Conservation (phyloP, 441 rosid species). For the Brassica hybrid region DNA sequence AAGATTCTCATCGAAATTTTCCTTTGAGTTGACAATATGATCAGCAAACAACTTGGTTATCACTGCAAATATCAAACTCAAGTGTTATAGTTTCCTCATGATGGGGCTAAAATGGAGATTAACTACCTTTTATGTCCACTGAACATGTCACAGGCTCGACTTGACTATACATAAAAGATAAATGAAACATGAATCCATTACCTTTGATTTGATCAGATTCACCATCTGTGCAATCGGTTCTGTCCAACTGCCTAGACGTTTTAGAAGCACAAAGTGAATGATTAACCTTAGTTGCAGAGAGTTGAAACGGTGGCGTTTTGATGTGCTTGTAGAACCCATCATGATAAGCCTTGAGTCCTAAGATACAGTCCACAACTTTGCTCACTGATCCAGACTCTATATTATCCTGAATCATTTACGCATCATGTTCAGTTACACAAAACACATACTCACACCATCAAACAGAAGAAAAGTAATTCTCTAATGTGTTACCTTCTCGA, state of each 20-base stretch:
- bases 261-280: slow-evolving; percentile 48
- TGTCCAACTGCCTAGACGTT: slow-evolving; percentile 67
- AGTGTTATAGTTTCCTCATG: not conserved
- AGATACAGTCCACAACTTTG: slow-evolving; percentile 85
- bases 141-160: not conserved
- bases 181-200: slow-evolving; percentile 31
- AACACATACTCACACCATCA: not conserved
- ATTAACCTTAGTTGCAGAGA: slow-evolving; percentile 47
- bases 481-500: slow-evolving; percentile 72
- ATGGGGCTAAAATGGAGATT: not conserved
- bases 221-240: slow-evolving; percentile 38
- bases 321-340: slow-evolving; percentile 67
- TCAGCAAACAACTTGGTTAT: slow-evolving; percentile 58
- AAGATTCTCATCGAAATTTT: slow-evolving; percentile 62
- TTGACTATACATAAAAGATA: not conserved
- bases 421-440: not conserved
- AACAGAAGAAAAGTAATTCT: not conserved
- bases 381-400: slow-evolving; percentile 78
- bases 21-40: slow-evolving; percentile 62
- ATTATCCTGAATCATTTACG: slow-evolving; percentile 59
- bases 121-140: not conserved
- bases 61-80: slow-evolving; percentile 46
- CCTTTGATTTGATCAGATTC: slow-evolving; percentile 60
- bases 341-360: slow-evolving; percentile 72
- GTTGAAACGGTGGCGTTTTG: slow-evolving; percentile 67